phyloP scores from a whole-genome alignment of 2,329 filamentous ascomycete genomes.

The Podosphaera fusca region DNA sequence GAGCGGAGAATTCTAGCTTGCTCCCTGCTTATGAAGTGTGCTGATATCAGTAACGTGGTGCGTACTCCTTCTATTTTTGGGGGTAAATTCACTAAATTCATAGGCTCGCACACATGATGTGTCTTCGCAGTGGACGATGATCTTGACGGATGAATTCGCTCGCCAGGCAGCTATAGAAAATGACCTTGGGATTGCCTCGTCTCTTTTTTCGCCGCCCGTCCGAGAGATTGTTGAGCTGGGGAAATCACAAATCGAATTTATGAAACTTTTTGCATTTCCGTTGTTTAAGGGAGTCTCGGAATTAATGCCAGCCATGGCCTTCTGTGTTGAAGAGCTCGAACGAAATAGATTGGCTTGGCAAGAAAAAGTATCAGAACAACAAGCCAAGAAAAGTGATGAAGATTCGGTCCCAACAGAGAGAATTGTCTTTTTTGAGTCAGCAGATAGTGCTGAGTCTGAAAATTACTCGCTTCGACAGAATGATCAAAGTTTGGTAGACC shows the following conservation, averaged over 20 bases:
- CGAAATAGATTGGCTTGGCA: slow-evolving; percentile 57
- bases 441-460: neutral
- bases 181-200: slow-evolving; percentile 69
- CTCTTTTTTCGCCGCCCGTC: slow-evolving; percentile 63
- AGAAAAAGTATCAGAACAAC: slow-evolving; percentile 38
- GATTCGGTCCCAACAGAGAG: slow-evolving; percentile 9
- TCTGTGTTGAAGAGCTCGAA: slow-evolving; percentile 62
- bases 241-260: slow-evolving; percentile 81
- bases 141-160: slow-evolving; percentile 87
- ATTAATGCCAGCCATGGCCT: slow-evolving; percentile 63
- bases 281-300: slow-evolving; percentile 76
- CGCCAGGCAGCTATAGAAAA: slow-evolving; percentile 81
- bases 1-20: slow-evolving; percentile 65
- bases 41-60: slow-evolving; percentile 96
- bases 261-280: slow-evolving; percentile 85
- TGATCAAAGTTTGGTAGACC: neutral
- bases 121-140: slow-evolving; percentile 72
- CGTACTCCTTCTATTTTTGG: slow-evolving; percentile 18
- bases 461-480: too few relatives aligned
- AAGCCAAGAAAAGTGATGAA: slow-evolving; percentile 19
- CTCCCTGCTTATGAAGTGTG: slow-evolving; percentile 86
- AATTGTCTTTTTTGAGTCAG: too few relatives aligned
- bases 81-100: slow-evolving; percentile 5
- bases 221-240: slow-evolving; percentile 65
- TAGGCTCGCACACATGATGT: slow-evolving; percentile 65